Percentiles rank a stretch among this genome's conserved stretches.
These are phyloP conservation scores for Pistacia integerrima DNA, from an alignment of 345 rosid species.

Conservation along the genomic window DNA sequence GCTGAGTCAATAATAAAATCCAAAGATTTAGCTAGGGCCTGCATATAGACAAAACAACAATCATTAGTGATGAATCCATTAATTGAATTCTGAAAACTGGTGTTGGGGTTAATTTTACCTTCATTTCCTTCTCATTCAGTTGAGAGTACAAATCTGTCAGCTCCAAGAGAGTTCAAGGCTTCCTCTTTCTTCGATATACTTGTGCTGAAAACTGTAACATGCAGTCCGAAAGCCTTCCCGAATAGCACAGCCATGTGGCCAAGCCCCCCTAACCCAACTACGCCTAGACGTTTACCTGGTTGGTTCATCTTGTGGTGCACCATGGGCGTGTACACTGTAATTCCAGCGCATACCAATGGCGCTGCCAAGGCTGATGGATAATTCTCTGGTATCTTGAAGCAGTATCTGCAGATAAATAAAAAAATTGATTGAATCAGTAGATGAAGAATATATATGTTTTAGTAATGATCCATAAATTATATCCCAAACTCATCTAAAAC, in stretches of 20 bases:
- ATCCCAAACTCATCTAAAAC: too few relatives aligned
- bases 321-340: slow-evolving; percentile 47
- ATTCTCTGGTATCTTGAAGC: slow-evolving; percentile 44
- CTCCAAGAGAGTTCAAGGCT: slow-evolving; percentile 39
- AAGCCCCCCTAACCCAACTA: slow-evolving; percentile 50
- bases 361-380: slow-evolving; percentile 43
- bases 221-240: slow-evolving; percentile 50
- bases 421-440: too few relatives aligned
- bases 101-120: slow-evolving; percentile 10
- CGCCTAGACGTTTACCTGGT: slow-evolving; percentile 45
- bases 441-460: too few relatives aligned
- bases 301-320: slow-evolving; percentile 44
- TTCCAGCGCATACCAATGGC: slow-evolving; percentile 48
- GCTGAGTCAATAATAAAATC: slow-evolving; percentile 40
- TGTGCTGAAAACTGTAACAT: slow-evolving; percentile 47
- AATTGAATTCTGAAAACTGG: neutral
- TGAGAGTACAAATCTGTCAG: slow-evolving; percentile 41
- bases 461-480: too few relatives aligned
- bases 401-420: slow-evolving; percentile 28
- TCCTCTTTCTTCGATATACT: slow-evolving; percentile 40
- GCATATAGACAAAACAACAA: neutral
- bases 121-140: slow-evolving; percentile 37
- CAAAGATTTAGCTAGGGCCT: slow-evolving; percentile 27
- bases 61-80: neutral
- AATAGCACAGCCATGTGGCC: slow-evolving; percentile 54